Evolutionary conservation across 495 filamentous ascomycete genomes (phyloP).

Genomic region (Choiromyces venosus): DNA sequence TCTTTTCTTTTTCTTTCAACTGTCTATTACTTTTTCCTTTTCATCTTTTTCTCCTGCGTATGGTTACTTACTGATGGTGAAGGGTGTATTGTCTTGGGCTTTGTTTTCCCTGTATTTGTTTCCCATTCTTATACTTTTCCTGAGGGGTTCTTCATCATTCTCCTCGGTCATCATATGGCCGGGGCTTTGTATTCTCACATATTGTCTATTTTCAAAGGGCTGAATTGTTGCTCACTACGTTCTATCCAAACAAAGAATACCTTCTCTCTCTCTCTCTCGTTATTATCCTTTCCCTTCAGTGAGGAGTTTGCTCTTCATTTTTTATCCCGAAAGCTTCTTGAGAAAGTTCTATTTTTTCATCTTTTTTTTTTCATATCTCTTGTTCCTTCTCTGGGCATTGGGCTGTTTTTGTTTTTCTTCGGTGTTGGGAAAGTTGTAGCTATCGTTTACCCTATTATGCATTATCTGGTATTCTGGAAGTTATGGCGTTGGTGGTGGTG

Average conservation of each 20-base stretch:
- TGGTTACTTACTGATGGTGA: not conserved
- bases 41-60: not conserved
- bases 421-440: not conserved
- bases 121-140: not conserved
- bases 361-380: not conserved
- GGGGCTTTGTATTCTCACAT: not conserved
- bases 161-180: not conserved
- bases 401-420: not conserved
- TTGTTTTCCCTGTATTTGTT: not conserved
- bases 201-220: not conserved
- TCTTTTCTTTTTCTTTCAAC: not conserved
- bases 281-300: not conserved
- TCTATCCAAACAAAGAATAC: not conserved
- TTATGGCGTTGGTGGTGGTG: not conserved
- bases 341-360: not conserved
- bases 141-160: not conserved
- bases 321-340: not conserved
- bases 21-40: not conserved
- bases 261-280: not conserved
- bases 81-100: not conserved
- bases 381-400: not conserved
- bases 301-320: not conserved
- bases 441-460: not conserved
- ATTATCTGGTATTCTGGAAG: not conserved
- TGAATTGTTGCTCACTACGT: not conserved